Conservation (phyloP, 1,139 yeast genomes). For the Saccharomycopsis phalli region DNA sequence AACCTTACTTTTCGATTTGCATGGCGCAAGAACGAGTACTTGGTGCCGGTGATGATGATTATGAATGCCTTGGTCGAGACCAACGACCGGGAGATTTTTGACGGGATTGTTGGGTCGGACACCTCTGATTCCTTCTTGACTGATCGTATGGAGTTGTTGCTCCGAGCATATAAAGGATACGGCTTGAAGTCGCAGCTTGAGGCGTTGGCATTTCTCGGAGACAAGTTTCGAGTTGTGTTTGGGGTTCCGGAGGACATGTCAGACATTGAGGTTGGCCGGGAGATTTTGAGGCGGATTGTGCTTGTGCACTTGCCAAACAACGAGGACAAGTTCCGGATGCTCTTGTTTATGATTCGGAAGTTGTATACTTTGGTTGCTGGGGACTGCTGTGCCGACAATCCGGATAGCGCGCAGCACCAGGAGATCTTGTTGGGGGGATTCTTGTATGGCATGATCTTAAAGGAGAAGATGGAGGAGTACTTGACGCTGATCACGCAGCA, state of each 20-base stretch:
- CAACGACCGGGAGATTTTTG: constrained; percentile 90
- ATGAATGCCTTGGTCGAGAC: constrained; percentile 85
- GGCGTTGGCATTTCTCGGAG: constrained; percentile 88
- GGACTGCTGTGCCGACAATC: constrained; percentile 94
- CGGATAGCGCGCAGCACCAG: constrained; percentile 99
- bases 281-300: constrained; percentile 74
- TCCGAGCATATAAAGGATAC: constrained; percentile 81
- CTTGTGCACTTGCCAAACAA: constrained; percentile 74
- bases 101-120: constrained; percentile 90
- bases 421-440: constrained; percentile 94
- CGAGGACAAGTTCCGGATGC: constrained; percentile 74
- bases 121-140: constrained; percentile 84
- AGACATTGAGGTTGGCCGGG: constrained; percentile 86
- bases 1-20: constrained; percentile 93
- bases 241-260: constrained; percentile 82
- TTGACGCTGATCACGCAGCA: constrained; percentile 64
- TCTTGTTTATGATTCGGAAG: constrained; percentile 91
- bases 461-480: constrained; percentile 94
- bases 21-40: constrained; percentile 92
- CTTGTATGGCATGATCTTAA: constrained; percentile 91
- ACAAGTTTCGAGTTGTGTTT: constrained; percentile 88
- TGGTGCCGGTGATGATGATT: constrained; percentile 89
- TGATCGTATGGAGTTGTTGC: constrained; percentile 90
- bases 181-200: constrained; percentile 73
- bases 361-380: constrained; percentile 93